Base-by-base conservation (phyloP, 345 rosid species). In the Acer negundo region DNA sequence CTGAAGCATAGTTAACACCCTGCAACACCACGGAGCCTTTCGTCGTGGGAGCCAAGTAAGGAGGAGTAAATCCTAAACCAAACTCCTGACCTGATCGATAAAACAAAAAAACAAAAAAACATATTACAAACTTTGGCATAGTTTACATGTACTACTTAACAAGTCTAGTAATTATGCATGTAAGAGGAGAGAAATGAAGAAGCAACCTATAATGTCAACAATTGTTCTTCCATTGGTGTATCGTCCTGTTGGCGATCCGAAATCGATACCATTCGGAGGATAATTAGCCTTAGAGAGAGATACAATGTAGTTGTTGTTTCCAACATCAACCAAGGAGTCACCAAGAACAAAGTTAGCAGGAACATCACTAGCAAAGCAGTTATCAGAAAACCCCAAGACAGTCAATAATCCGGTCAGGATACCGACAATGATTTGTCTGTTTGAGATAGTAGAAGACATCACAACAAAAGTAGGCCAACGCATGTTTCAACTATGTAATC, bases 1-100 rank as follows among this genome's bases (percentile, higher is more conserved):
- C 93, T 0, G 98, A 94, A 35, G 97, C 98, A 68, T 90, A 94
- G 59, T 94, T 94, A 24, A 94, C 95, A 20, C 97, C 97, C 26
- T 71, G 79, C 68, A 90, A 73, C 75, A 90, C n/a, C 46, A 77
- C 80, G 7, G 86, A 24, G 13, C 97, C 91, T 0, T 10, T 77
- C 0, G 97, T 89, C 9, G 89, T 84, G 5, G 97, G 98, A 80
- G 92, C 93, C 80, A 94, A 80, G 81, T 85, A 93, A 24, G 98
- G 98, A 35, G 93, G 90, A 15, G 92, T 83, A 5, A 84, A 87
- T 65, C 75, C 73, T 74, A 62, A 74, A 51, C 83, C 94, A 81
- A 76, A 73, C 74, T 80, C 89, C 82, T 88, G 85, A 75, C 84
- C 95, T 89, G 86, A 12, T 73, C n/a, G n/a, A n/a, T n/a, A n/a